Evolutionary conservation across 2,329 filamentous ascomycete species (phyloP).

Genomic region (Fusarium humuli): DNA sequence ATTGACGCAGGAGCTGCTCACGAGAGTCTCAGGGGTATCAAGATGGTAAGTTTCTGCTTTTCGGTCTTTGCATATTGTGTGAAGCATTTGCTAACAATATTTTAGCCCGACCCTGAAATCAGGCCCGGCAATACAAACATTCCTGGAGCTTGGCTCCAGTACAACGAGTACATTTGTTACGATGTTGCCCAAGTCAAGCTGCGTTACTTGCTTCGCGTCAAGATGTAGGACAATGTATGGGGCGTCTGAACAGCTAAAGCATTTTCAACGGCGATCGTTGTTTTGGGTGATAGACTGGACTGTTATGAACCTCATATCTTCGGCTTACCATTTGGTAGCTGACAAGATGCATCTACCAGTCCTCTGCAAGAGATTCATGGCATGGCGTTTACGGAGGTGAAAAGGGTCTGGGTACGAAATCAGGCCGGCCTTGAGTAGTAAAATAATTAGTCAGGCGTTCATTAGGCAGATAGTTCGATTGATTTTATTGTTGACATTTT

Average conservation of each 20-base stretch:
- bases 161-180: conserved; percentile 82
- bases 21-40: conserved; percentile 72
- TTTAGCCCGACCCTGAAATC: conserved; percentile 62
- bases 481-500: neutral
- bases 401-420: neutral
- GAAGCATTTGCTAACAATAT: conserved; percentile 6
- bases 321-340: no score
- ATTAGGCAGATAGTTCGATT: neutral
- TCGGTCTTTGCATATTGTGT: neutral
- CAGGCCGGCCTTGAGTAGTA: neutral
- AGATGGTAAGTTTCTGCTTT: conserved; percentile 68
- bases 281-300: neutral
- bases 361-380: neutral
- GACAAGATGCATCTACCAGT: no score
- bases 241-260: neutral
- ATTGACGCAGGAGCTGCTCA: conserved; percentile 79
- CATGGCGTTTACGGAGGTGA: neutral
- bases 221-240: conserved; percentile 53
- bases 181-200: conserved; percentile 76
- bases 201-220: conserved; percentile 75
- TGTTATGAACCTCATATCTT: no score
- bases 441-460: neutral
- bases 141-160: conserved; percentile 62
- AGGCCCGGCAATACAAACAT: conserved; percentile 62
- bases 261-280: neutral